Evolutionary conservation across 1,139 yeast genomes (phyloP).

Genomic region (Pichia sp.): DNA sequence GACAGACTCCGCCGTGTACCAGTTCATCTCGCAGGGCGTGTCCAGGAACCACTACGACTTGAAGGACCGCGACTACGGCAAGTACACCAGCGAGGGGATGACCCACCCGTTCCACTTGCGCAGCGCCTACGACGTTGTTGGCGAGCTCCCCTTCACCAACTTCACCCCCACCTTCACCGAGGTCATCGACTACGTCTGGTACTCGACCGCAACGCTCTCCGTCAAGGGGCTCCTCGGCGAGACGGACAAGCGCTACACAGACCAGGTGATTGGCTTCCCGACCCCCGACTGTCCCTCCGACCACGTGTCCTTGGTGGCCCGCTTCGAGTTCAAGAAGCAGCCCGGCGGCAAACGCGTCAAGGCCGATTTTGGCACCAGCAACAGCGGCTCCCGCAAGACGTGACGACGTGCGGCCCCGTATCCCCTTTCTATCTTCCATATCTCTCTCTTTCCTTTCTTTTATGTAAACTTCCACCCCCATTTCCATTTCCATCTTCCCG

Average conservation of each 20-base stretch:
- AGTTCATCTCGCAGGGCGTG: constrained; percentile 74
- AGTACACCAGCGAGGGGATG: constrained; percentile 86
- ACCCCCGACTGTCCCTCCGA: constrained; percentile 93
- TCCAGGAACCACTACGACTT: constrained; percentile 75
- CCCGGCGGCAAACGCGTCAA: constrained; percentile 43
- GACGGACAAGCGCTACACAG: constrained; percentile 72
- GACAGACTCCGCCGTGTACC: constrained; percentile 85
- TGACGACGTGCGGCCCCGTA: constrained; percentile 8
- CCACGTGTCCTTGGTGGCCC: constrained; percentile 79
- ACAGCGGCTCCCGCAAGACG: constrained; percentile 44
- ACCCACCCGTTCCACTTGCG: constrained; percentile 74
- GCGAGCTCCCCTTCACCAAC: constrained; percentile 92
- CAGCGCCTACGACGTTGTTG: constrained; percentile 79
- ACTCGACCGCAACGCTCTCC: constrained; percentile 69
- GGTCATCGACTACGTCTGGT: constrained; percentile 95
- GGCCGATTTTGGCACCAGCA: constrained; percentile 44
- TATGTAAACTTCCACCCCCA: neutral
- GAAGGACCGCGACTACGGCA: constrained; percentile 85
- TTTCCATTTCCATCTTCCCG: neutral
- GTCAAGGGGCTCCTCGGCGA: constrained; percentile 85
- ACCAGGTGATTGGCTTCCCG: constrained; percentile 85
- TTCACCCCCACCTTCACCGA: constrained; percentile 91
- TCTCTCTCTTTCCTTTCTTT: neutral
- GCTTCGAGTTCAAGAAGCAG: constrained; percentile 65
- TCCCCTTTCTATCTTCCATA: neutral